phyloP scores from a whole-genome alignment of 192 early-diverging fungal genomes.

The Endogone sp. region DNA sequence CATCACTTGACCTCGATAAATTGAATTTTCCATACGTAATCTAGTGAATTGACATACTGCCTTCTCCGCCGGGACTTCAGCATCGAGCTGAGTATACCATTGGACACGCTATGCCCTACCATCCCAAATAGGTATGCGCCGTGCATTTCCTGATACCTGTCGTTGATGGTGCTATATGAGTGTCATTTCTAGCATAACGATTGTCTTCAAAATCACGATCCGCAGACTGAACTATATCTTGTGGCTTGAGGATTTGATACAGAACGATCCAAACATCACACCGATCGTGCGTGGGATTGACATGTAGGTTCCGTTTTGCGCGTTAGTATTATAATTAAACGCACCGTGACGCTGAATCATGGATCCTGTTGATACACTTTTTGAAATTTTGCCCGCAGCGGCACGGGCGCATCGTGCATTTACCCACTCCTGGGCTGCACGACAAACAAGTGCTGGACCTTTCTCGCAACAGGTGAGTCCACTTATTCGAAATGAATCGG shows the following conservation, averaged over 20 bases:
- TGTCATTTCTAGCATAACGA: too few relatives aligned
- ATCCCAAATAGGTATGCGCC: conserved; percentile 38
- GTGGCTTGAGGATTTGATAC: conserved; percentile 62
- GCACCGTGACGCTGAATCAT: too few relatives aligned
- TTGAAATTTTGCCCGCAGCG: too few relatives aligned
- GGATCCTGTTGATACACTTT: too few relatives aligned
- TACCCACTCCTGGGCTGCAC: conserved; percentile 80
- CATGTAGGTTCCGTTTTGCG: conserved; percentile 47
- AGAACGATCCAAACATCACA: not conserved
- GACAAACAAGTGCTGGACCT: conserved; percentile 52
- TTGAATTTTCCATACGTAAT: not conserved
- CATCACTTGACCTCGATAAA: too few relatives aligned
- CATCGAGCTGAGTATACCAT: conserved; percentile 61
- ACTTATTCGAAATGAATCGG: not conserved
- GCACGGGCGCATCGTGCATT: conserved; percentile 88
- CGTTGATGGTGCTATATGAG: not conserved
- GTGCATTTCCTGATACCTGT: not conserved
- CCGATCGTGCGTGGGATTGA: conserved; percentile 45
- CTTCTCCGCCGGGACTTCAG: conserved; percentile 60
- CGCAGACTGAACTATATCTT: conserved; percentile 64
- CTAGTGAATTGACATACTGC: conserved; percentile 56
- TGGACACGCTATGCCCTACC: conserved; percentile 63
- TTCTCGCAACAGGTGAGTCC: conserved; percentile 64
- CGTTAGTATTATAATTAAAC: too few relatives aligned
- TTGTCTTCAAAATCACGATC: conserved; percentile 13